phyloP scores from a whole-genome alignment of 2,329 filamentous ascomycete species.

The Scedosporium dehoogii region DNA sequence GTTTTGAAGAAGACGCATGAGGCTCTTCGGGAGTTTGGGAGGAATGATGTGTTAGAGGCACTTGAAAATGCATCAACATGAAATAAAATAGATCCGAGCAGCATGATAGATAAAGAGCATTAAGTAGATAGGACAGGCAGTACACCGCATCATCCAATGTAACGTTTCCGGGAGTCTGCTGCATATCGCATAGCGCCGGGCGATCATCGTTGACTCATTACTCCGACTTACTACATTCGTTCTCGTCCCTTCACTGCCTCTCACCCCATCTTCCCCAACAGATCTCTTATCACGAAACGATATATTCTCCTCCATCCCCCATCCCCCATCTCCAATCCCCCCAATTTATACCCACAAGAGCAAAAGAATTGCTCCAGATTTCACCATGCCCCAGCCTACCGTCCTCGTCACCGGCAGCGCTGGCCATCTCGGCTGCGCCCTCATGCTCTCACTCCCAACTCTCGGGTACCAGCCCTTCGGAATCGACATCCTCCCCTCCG shows the following conservation, averaged over 20 bases:
- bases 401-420: slow-evolving; percentile 37
- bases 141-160: too few relatives aligned
- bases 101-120: background rate
- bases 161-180: too few relatives aligned
- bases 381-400: slow-evolving; percentile 10
- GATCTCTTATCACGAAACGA: too few relatives aligned
- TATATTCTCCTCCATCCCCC: background rate
- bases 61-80: background rate
- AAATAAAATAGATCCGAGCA: too few relatives aligned
- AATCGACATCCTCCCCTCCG: slow-evolving; percentile 29
- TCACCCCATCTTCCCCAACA: too few relatives aligned
- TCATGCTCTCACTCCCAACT: slow-evolving; percentile 30
- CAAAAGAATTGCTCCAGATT: background rate
- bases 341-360: background rate
- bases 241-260: too few relatives aligned
- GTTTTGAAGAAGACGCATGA: slow-evolving; percentile 19
- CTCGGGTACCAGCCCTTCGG: slow-evolving; percentile 30
- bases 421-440: slow-evolving; percentile 34
- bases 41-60: background rate
- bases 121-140: background rate
- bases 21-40: background rate
- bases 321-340: background rate
- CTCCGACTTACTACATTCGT: too few relatives aligned
- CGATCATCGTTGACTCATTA: too few relatives aligned
- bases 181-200: too few relatives aligned